phyloP scores from a whole-genome alignment of 2,329 filamentous ascomycete genomes.

The Ceratocystis colombiana region DNA sequence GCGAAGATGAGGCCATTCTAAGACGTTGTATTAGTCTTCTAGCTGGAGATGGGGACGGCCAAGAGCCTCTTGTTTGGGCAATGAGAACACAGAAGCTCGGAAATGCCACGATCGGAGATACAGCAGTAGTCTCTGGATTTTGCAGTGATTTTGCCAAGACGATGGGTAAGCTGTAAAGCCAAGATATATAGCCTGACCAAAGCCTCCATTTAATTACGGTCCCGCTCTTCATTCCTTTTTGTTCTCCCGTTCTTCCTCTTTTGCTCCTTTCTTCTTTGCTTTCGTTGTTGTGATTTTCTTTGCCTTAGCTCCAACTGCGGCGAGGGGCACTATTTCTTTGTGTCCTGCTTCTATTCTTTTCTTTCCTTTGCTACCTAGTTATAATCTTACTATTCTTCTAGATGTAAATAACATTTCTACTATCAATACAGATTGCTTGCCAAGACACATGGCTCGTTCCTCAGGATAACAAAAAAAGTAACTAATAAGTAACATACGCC shows the following conservation, averaged over 20 bases:
- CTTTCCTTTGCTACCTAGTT: background rate
- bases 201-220: background rate
- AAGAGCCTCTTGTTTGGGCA: conserved; percentile 16
- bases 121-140: background rate
- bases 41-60: conserved; percentile 1
- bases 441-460: no score
- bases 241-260: background rate
- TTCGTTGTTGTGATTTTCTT: background rate
- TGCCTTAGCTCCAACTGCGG: background rate
- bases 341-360: background rate
- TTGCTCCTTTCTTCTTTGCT: background rate
- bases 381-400: background rate
- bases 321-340: background rate
- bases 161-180: conserved; percentile 1
- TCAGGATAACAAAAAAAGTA: no score
- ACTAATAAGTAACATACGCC: background rate
- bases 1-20: background rate
- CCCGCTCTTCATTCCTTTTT: background rate
- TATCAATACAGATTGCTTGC: no score
- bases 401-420: background rate
- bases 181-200: background rate
- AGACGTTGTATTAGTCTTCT: conserved; percentile 14
- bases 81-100: conserved; percentile 6
- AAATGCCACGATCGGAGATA: background rate
- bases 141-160: conserved; percentile 14